phyloP scores from a whole-genome alignment of 495 filamentous ascomycete genomes.

The Bathelium albidoporum region DNA sequence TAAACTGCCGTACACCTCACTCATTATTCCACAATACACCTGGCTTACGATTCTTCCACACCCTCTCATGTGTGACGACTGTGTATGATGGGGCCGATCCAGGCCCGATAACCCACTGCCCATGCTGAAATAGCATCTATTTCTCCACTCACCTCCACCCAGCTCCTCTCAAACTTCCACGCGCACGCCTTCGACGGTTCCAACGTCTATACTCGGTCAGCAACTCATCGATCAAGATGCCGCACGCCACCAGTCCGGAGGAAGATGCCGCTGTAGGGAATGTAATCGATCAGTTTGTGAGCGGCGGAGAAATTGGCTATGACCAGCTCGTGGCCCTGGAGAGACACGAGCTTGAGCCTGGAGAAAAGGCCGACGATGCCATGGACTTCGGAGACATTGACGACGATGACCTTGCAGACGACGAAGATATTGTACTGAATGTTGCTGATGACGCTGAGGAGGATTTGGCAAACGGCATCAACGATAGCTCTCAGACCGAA shows the following conservation, averaged over 20 bases:
- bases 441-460: constrained; percentile 6
- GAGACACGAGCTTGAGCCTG: constrained; percentile 39
- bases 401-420: constrained; percentile 60
- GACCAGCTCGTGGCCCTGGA: background rate
- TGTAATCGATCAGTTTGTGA: constrained; percentile 5
- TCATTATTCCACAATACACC: background rate
- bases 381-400: constrained; percentile 81
- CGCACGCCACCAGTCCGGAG: constrained; percentile 13
- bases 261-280: constrained; percentile 6
- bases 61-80: background rate
- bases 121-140: background rate
- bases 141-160: background rate
- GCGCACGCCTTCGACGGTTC: background rate
- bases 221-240: constrained; percentile 5
- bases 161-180: background rate
- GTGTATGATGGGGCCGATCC: background rate
- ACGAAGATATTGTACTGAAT: constrained; percentile 36
- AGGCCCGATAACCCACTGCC: background rate
- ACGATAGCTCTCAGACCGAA: background rate
- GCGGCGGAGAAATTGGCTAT: background rate
- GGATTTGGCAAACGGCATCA: background rate
- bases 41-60: background rate
- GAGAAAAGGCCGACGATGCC: constrained; percentile 70
- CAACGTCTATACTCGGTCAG: too few species aligned
- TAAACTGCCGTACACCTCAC: background rate